Base-by-base conservation (phyloP, 257 asterid genomes). In the Lantana camara region DNA sequence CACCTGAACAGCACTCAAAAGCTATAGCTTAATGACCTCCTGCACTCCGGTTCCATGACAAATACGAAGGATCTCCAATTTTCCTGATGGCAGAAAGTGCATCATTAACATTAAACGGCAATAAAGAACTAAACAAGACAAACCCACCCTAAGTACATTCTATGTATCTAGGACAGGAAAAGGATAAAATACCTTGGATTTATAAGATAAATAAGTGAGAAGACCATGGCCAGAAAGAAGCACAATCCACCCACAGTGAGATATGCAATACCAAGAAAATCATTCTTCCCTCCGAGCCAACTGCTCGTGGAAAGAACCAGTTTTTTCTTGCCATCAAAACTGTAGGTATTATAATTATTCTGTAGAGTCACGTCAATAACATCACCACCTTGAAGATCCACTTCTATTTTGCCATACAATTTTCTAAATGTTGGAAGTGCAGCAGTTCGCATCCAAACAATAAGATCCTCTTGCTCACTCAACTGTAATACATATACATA, bases 361-460 rank as follows among this genome's bases (percentile, higher is more conserved):
- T 66, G 20, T 57, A 90, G 23, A 5, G 80, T 68, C 75, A 90
- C 97, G 49, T 60, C 55, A 44, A 90, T 84, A 40, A n/a, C 19
- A 22, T 83, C 87, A 8, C 83, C 86, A 13, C 42, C 59, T 50
- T 67, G 70, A 75, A 90, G 95, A 67, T 90, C 88, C 23, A 66
- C 77, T 76, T 87, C 91, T 60, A 90, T 87, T 71, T 71, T 84
- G 60, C 97, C 97, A 57, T 87, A 87, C 76, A 90, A 68, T 75
- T 86, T 90, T 65, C 95, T 83, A 63, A 90, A 90, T 12, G 93
- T 90, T 44, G 97, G 97, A 62, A 90, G 95, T 16, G 97, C 94
- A 16, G 95, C 97, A 57, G 95, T 90, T 64, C 97, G 87, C 94
- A 90, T 90, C 97, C 97, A 90, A 38, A 90, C 97, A 47, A 90